Conservation (phyloP, 2,329 filamentous ascomycete genomes). For the Sordariomycetes sp. region DNA sequence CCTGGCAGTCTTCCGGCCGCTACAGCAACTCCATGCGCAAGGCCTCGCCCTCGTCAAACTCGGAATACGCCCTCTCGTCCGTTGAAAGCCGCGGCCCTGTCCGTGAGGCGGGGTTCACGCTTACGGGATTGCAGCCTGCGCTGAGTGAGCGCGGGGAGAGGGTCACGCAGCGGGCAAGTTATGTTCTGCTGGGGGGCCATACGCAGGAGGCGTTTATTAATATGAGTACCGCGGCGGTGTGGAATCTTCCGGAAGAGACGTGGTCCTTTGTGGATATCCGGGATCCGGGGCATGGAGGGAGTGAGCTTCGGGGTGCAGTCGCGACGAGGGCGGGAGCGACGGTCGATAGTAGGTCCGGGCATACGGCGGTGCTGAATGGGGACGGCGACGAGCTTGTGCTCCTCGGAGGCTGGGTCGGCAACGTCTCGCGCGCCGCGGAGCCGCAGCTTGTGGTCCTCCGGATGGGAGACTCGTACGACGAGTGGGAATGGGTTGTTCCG, state of each 20-base stretch:
- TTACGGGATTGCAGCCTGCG: conserved; percentile 60
- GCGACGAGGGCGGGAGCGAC: conserved; percentile 8
- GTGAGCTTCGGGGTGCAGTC: conserved; percentile 8
- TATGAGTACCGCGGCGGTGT: conserved; percentile 82
- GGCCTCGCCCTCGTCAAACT: conserved; percentile 28
- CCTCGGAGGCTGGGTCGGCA: conserved; percentile 86
- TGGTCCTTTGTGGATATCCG: conserved; percentile 73
- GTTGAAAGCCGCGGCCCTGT: conserved; percentile 27
- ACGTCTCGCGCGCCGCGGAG: conserved; percentile 58
- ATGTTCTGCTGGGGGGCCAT: conserved; percentile 75
- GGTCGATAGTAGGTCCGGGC: conserved; percentile 76
- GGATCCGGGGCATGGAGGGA: conserved; percentile 16
- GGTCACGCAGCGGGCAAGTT: conserved; percentile 61
- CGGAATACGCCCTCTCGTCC: conserved; percentile 21
- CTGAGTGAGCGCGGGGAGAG: conserved; percentile 53
- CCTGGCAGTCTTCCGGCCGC: conserved; percentile 55
- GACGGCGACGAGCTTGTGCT: conserved; percentile 70
- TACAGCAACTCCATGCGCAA: conserved; percentile 74
- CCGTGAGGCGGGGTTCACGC: conserved; percentile 74
- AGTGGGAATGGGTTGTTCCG: conserved; percentile 61
- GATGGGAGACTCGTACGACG: conserved; percentile 60
- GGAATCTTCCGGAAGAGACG: conserved; percentile 71
- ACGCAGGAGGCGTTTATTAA: conserved; percentile 78
- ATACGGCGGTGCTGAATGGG: conserved; percentile 68
- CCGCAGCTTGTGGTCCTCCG: conserved; percentile 72